Evolutionary conservation across 2,329 filamentous ascomycete species (phyloP).

Genomic region (Ceratocystis alfenasii): DNA sequence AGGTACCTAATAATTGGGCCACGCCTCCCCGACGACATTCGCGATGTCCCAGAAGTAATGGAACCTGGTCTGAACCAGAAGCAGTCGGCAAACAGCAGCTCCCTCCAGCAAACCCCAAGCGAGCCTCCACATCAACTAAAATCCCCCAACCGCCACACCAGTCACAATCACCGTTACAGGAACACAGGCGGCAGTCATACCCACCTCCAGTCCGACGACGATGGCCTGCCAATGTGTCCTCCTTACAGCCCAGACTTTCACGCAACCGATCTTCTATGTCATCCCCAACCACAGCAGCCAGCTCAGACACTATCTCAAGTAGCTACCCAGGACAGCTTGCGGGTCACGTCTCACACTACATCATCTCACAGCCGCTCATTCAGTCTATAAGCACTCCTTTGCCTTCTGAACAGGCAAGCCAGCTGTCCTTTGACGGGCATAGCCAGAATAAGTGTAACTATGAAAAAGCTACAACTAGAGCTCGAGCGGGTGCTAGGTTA

Average conservation of each 20-base stretch:
- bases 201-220: constrained; percentile 19
- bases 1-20: constrained; percentile 20
- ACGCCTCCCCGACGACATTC: constrained; percentile 20
- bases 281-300: neutral
- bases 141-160: neutral
- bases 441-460: neutral
- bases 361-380: constrained; percentile 21
- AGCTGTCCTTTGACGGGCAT: neutral
- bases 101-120: neutral
- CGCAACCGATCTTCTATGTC: constrained; percentile 20
- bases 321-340: constrained; percentile 21
- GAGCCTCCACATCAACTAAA: neutral
- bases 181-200: constrained; percentile 12
- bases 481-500: constrained; percentile 14
- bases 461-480: neutral
- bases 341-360: constrained; percentile 17
- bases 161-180: neutral
- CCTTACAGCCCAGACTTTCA: constrained; percentile 22
- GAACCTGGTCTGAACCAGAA: constrained; percentile 5
- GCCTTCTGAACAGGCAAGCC: neutral
- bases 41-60: constrained; percentile 18
- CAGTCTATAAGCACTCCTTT: constrained; percentile 15
- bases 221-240: constrained; percentile 17
- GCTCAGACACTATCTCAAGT: constrained; percentile 11
- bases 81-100: neutral